Percentiles rank a stretch among this genome's conserved stretches.
These are phyloP conservation scores for Lyophyllum decastes DNA, from an alignment of 768 basidiomycete genomes.

Conservation along the genomic window DNA sequence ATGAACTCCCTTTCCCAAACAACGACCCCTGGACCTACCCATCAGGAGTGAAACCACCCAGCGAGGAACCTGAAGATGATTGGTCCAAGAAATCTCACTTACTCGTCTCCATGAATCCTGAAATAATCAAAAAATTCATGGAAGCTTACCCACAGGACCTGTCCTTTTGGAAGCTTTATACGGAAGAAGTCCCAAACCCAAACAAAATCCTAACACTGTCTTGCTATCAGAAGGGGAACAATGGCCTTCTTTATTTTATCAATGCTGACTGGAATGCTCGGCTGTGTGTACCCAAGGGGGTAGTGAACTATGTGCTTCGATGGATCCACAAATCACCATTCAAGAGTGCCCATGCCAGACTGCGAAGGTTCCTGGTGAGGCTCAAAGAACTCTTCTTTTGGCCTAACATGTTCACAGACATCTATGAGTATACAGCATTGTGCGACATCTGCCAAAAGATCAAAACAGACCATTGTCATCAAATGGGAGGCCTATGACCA, in stretches of 20 bases:
- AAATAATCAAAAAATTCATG: background rate
- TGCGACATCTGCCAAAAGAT: background rate
- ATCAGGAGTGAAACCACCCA: background rate
- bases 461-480: background rate
- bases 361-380: slow-evolving; percentile 1
- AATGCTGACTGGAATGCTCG: slow-evolving; percentile 20
- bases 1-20: background rate
- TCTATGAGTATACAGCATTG: background rate
- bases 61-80: background rate
- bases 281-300: slow-evolving; percentile 17
- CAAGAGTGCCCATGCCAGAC: slow-evolving; percentile 13
- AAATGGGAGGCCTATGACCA: background rate
- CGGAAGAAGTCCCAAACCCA: background rate
- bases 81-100: background rate
- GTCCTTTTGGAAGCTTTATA: background rate
- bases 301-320: background rate
- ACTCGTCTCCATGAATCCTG: background rate
- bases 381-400: slow-evolving; percentile 8
- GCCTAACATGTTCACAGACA: background rate
- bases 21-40: background rate
- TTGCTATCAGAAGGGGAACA: background rate
- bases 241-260: slow-evolving; percentile 13
- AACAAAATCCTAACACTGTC: background rate
- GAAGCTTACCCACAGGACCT: background rate
- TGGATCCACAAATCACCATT: slow-evolving; percentile 20